Evolutionary conservation across 306 rosid species (phyloP).

Genomic region (Bauhinia variegata): DNA sequence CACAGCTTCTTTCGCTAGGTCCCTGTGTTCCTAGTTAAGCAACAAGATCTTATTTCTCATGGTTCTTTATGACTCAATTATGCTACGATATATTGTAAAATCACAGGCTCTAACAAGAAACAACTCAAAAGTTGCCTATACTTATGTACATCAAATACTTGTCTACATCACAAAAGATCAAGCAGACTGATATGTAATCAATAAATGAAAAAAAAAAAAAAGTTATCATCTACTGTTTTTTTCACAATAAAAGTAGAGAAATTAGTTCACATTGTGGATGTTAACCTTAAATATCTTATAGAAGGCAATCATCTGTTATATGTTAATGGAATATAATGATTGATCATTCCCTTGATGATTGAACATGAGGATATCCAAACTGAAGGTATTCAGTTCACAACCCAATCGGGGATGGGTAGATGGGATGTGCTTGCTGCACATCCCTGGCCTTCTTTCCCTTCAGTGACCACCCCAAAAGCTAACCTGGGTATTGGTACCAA

Average conservation of each 20-base stretch:
- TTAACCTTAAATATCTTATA: not conserved
- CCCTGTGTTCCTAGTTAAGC: constrained; percentile 71
- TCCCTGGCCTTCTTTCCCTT: no score
- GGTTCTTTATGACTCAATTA: constrained; percentile 18
- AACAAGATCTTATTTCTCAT: constrained; percentile 26
- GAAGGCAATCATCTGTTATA: not conserved
- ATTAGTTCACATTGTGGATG: not conserved
- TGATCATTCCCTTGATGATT: not conserved
- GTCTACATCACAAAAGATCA: not conserved
- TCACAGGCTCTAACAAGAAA: constrained; percentile 16
- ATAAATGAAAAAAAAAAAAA: not conserved
- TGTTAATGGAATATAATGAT: no score
- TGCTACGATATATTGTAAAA: constrained; percentile 30
- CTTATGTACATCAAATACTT: not conserved
- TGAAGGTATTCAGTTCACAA: constrained; percentile 10
- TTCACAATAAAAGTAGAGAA: constrained; percentile 8
- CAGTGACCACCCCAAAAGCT: not conserved
- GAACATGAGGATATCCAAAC: not conserved
- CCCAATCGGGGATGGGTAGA: not conserved
- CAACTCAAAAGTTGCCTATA: not conserved
- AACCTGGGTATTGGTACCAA: not conserved
- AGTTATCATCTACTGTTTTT: not conserved
- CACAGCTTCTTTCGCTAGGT: constrained; percentile 96
- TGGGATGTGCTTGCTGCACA: not conserved
- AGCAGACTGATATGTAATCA: not conserved